phyloP scores from a whole-genome alignment of 192 early-diverging fungal genomes.

The Gamsiella multidivaricata region DNA sequence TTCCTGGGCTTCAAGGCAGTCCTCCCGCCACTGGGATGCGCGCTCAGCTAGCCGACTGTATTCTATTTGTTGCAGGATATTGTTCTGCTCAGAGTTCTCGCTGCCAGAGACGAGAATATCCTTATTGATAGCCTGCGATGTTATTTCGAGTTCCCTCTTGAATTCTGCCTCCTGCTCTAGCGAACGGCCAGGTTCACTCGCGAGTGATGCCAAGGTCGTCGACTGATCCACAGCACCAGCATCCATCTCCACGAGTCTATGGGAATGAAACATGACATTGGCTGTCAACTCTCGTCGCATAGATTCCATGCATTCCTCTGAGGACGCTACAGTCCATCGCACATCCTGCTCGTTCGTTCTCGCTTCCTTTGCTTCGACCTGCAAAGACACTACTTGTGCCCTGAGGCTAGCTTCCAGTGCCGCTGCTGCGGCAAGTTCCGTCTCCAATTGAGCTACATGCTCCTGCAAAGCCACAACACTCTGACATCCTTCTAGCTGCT shows the following conservation, averaged over 20 bases:
- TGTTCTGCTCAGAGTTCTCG: not conserved
- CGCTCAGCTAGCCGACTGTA: not conserved
- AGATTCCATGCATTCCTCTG: too few relatives aligned
- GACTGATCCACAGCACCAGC: too few relatives aligned
- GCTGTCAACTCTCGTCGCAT: too few relatives aligned
- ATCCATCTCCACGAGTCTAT: too few relatives aligned
- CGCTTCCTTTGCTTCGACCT: too few relatives aligned
- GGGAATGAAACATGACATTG: too few relatives aligned
- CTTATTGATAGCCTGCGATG: not conserved
- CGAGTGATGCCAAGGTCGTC: not conserved
- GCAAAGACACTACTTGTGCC: too few relatives aligned
- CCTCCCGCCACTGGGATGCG: conserved; percentile 26
- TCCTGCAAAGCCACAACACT: not conserved
- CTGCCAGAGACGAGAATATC: not conserved
- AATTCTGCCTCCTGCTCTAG: conserved; percentile 7
- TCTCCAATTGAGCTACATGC: conserved; percentile 4
- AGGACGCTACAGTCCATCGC: too few relatives aligned
- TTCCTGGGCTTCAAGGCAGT: conserved; percentile 28
- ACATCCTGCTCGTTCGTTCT: too few relatives aligned
- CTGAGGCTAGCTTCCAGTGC: not conserved
- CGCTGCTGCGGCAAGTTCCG: not conserved
- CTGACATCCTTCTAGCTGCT: not conserved
- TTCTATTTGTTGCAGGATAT: not conserved
- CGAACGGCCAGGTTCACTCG: not conserved
- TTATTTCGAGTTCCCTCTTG: conserved; percentile 8